These are phyloP conservation scores for Handroanthus guayacan DNA, from an alignment of 257 asterid genomes.

Conservation along the genomic window DNA sequence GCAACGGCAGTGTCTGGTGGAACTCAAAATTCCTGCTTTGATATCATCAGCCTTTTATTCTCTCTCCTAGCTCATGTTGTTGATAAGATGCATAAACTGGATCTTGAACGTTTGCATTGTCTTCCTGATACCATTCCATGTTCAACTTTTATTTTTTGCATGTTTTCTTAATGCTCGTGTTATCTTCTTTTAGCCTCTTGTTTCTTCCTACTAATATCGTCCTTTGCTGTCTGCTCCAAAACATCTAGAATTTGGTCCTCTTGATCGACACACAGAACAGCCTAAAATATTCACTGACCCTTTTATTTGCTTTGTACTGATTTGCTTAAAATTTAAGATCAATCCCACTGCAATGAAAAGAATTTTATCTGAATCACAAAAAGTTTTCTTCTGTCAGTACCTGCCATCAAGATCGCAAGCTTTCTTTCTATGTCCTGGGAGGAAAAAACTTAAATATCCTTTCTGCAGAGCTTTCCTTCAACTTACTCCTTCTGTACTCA, in stretches of 20 bases:
- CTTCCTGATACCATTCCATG: conserved; percentile 14
- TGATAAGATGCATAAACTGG: conserved; percentile 8
- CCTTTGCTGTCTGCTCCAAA: background rate
- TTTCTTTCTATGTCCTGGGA: background rate
- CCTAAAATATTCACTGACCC: background rate
- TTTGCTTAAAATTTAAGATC: background rate
- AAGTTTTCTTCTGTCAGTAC: background rate
- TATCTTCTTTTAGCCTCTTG: background rate
- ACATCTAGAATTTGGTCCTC: background rate
- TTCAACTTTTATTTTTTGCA: background rate
- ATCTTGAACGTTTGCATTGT: background rate
- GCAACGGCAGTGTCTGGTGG: background rate
- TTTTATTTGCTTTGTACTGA: background rate
- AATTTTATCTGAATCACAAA: background rate
- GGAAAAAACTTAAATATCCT: background rate
- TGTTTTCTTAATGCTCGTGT: background rate
- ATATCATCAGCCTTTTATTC: background rate
- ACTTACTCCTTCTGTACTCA: background rate
- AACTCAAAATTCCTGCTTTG: background rate
- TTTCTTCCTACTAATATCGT: background rate
- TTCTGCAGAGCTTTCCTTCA: background rate
- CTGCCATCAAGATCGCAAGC: background rate
- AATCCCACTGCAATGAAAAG: background rate
- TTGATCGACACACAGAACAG: background rate
- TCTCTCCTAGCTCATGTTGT: conserved; percentile 16